Evolutionary conservation across 1,139 yeast species (phyloP).

Genomic region (Wickerhamomyces sp.): DNA sequence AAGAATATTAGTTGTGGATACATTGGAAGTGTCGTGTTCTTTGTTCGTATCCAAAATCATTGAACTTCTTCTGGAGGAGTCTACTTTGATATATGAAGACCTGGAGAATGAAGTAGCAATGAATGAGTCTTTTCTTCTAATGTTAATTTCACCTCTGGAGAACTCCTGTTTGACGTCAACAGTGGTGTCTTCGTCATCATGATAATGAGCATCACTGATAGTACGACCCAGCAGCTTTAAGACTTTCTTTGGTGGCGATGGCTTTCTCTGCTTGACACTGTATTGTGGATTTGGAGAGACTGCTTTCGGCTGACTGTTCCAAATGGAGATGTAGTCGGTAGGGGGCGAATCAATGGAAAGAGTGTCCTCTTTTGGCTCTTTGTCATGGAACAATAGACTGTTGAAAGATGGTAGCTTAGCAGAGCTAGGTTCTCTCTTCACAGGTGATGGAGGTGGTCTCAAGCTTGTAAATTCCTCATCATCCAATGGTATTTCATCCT

Average conservation of each 20-base stretch:
- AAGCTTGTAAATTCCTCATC: constrained; percentile 4
- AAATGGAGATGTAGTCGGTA: constrained; percentile 21
- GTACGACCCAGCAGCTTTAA: constrained; percentile 15
- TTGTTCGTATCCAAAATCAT: constrained; percentile 3
- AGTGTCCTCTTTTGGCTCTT: constrained; percentile 15
- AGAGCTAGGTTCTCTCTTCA: background rate
- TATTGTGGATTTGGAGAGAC: constrained; percentile 20
- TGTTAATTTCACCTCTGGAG: background rate
- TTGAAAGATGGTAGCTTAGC: constrained; percentile 18
- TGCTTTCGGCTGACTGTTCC: constrained; percentile 21
- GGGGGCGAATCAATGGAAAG: constrained; percentile 7
- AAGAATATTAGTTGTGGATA: constrained; percentile 8
- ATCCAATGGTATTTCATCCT: background rate
- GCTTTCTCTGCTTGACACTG: constrained; percentile 11
- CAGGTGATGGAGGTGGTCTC: constrained; percentile 6
- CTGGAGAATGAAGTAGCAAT: constrained; percentile 18
- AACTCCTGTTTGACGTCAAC: constrained; percentile 1
- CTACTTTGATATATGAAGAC: constrained; percentile 16
- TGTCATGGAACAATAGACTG: constrained; percentile 21
- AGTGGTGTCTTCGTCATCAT: constrained; percentile 8
- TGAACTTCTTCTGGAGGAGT: constrained; percentile 15
- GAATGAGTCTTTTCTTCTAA: constrained; percentile 12
- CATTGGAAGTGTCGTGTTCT: constrained; percentile 7
- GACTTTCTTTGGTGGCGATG: constrained; percentile 18
- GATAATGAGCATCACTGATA: constrained; percentile 2